Base-by-base conservation (phyloP, 495 filamentous ascomycete species). In the Ascobolus immersus region DNA sequence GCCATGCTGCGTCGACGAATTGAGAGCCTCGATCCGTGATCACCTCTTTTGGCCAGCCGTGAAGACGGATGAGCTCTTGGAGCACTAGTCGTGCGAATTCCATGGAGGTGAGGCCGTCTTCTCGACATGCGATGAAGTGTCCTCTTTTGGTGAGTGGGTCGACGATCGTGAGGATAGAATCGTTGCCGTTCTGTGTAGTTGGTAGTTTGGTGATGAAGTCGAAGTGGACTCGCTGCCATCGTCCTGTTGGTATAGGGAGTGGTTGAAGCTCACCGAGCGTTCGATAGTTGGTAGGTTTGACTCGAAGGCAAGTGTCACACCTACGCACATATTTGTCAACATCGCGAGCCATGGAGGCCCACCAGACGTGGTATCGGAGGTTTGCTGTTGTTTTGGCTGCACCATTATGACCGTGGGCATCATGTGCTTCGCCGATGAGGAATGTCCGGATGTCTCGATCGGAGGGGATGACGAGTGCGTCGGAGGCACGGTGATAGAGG, bases 121-220 rank as follows among this genome's bases (percentile, higher is more conserved):
- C 28, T 8, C 5, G 5, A 1, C 27, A 5, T 4, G 28, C 14
- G 11, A 38, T 21, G 22, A 21, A 36, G 17, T 38, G 35, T 1
- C 19, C 26, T 6, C 26, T 5, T 21, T 38, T 38, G 9, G 28
- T 38, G 2, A 38, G 17, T 1, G 4, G 17, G 19, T 33, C 35
- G 19, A 38, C 19, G 17, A 38, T 12, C 7, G 28, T 38, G 13
- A 31, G 13, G 4, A 33, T 38, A 2, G 27, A 21, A 10, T 38
- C 35, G 28, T 21, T 20, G 1, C 35, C 3, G 22, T 22, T 20
- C 7, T 5, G 12, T 1, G 24, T 17, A 1, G 20, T n/a, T 14
- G 28, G 35, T 5, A 38, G 35, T 19, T 38, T 38, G 2, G 28
- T 31, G 10, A 38, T 32, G 22, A 38, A 38, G 13, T 38, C 35